Percentiles rank a stretch among this genome's conserved stretches.
Evolutionary conservation across 2,329 filamentous ascomycete genomes (phyloP).

Genomic region (Alternaria dauci): DNA sequence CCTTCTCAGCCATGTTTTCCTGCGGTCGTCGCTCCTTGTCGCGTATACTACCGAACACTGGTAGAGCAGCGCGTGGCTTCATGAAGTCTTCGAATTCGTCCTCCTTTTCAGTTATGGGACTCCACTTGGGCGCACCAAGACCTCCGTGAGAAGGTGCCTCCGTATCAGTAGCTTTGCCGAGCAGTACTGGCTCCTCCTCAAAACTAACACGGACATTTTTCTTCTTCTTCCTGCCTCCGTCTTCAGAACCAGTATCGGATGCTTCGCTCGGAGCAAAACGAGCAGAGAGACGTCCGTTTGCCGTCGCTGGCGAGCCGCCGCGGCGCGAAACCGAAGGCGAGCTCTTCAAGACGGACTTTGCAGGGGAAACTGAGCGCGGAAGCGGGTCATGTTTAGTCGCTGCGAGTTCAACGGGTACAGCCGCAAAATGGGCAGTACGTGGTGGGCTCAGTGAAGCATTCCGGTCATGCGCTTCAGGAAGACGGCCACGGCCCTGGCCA

Average conservation of each 20-base stretch:
- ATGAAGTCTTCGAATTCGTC: constrained; percentile 72
- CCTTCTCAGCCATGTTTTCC: constrained; percentile 60
- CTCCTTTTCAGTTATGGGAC: constrained; percentile 53
- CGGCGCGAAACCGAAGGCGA: constrained; percentile 62
- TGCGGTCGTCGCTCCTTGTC: constrained; percentile 65
- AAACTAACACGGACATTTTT: constrained; percentile 80
- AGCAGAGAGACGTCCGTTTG: constrained; percentile 60
- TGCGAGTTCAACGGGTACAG: constrained; percentile 61
- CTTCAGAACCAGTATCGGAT: constrained; percentile 64
- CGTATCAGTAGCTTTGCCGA: constrained; percentile 55
- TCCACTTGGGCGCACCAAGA: constrained; percentile 56
- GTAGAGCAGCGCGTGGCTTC: constrained; percentile 76
- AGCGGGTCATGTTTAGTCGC: constrained; percentile 73
- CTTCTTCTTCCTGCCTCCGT: constrained; percentile 53
- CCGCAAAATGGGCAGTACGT: constrained; percentile 72
- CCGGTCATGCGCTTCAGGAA: constrained; percentile 37
- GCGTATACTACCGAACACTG: constrained; percentile 77
- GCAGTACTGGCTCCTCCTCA: constrained; percentile 69
- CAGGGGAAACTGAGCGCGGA: constrained; percentile 74
- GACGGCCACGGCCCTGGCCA: constrained; percentile 23
- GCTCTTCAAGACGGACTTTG: constrained; percentile 79
- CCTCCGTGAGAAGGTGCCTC: constrained; percentile 32
- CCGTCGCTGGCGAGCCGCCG: constrained; percentile 56
- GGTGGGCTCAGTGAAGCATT: constrained; percentile 66
- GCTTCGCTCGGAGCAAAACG: constrained; percentile 60